Conservation (phyloP, 2,329 filamentous ascomycete genomes). For the Xylariaceae sp. region DNA sequence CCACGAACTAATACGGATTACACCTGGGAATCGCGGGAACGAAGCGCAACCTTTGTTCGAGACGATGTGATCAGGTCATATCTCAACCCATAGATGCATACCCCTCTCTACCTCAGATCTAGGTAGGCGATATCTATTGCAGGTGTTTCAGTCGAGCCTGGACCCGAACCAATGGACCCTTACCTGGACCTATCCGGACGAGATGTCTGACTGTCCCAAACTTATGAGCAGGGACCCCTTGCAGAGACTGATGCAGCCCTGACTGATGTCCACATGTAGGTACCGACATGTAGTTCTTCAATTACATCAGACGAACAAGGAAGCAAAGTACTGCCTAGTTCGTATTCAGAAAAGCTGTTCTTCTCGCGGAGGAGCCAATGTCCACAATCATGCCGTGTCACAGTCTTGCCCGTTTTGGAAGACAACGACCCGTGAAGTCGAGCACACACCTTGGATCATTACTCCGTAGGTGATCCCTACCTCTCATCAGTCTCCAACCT, state of each 20-base stretch:
- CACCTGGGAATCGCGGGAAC: neutral
- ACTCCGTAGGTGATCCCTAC: neutral
- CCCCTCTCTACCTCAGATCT: neutral
- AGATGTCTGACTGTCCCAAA: neutral
- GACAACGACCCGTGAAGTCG: neutral
- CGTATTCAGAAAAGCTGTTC: constrained; percentile 14
- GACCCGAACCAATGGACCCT: neutral
- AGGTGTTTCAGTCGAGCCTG: neutral
- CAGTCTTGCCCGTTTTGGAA: constrained; percentile 3
- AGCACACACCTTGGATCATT: neutral
- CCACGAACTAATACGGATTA: neutral
- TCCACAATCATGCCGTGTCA: constrained; percentile 14
- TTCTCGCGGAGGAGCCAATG: constrained; percentile 5
- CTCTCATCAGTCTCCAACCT: neutral
- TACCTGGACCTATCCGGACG: neutral
- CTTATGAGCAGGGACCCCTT: neutral
- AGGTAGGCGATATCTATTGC: neutral
- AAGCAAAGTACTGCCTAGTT: constrained; percentile 1
- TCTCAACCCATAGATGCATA: neutral
- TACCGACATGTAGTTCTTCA: neutral
- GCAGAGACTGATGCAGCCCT: constrained; percentile 1
- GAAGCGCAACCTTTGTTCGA: neutral
- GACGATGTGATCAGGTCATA: neutral
- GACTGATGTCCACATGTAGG: neutral
- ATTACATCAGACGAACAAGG: constrained; percentile 3